A percentile compares a stretch with the other conserved stretches of the same genome.
Evolutionary conservation across 352 stramenopile genomes (phyloP).

Genomic region (Phytopythium oedochilum): DNA sequence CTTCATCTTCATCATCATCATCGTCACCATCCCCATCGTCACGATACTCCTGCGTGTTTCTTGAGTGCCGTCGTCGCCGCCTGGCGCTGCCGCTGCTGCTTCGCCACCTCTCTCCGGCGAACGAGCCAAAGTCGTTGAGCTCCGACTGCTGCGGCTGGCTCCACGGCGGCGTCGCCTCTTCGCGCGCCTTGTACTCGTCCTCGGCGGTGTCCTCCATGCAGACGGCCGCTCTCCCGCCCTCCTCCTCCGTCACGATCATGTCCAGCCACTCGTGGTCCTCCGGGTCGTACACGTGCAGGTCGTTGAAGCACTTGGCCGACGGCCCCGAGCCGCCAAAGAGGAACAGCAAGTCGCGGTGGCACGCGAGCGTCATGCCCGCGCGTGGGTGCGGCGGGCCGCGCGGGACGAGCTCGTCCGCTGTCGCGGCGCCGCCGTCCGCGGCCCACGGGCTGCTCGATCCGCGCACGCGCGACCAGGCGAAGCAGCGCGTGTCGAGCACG

Average conservation of each 20-base stretch:
- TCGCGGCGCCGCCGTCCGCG: constrained; percentile 16
- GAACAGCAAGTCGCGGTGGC: constrained; percentile 88
- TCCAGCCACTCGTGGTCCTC: constrained; percentile 51
- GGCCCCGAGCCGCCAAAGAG: constrained; percentile 94
- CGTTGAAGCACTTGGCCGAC: constrained; percentile 93
- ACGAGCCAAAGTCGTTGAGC: not conserved
- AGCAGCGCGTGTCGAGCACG: constrained; percentile 88
- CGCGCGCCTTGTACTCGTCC: not conserved
- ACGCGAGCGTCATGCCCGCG: constrained; percentile 95
- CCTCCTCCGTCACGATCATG: constrained; percentile 31
- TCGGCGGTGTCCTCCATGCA: not conserved
- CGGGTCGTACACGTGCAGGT: constrained; percentile 93
- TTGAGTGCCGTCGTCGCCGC: constrained; percentile 7
- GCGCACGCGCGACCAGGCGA: constrained; percentile 81
- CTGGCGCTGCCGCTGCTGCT: constrained; percentile 9
- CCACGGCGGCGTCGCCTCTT: not conserved
- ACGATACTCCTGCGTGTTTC: constrained; percentile 21
- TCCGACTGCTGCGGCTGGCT: not conserved
- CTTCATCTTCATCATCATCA: constrained; percentile 15
- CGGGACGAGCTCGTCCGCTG: constrained; percentile 20
- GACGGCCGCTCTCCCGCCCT: not conserved
- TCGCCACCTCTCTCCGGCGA: not conserved
- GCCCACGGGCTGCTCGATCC: constrained; percentile 7
- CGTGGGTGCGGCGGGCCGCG: constrained; percentile 84
- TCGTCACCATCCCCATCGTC: constrained; percentile 46